Conservation (phyloP, 2,329 filamentous ascomycete genomes). For the Trichoderma sp. region DNA sequence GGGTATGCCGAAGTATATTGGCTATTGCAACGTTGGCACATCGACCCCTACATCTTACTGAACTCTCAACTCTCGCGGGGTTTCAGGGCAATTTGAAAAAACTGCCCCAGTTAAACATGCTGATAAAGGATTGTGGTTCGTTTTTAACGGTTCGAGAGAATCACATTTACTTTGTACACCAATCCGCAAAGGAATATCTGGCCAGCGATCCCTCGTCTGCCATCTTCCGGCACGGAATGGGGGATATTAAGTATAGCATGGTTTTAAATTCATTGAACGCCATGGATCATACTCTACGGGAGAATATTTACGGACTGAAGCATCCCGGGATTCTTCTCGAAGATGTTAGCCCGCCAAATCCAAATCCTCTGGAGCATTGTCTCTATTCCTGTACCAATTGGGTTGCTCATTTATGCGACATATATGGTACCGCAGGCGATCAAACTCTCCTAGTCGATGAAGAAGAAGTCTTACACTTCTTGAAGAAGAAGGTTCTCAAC, state of each 20-base stretch:
- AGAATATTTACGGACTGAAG: conserved; percentile 36
- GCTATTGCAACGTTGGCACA: neutral
- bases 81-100: neutral
- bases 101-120: neutral
- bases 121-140: conserved; percentile 34
- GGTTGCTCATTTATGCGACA: conserved; percentile 23
- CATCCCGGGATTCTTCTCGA: conserved; percentile 9
- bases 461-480: neutral
- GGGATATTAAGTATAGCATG: conserved; percentile 33
- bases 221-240: conserved; percentile 31
- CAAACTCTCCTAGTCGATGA: neutral
- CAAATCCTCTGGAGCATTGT: conserved; percentile 19
- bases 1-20: neutral
- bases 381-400: conserved; percentile 25
- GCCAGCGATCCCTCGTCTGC: conserved; percentile 24
- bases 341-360: conserved; percentile 15
- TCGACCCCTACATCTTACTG: neutral
- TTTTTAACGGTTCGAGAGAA: conserved; percentile 36
- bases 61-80: neutral
- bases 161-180: conserved; percentile 39
- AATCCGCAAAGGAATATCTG: conserved; percentile 45
- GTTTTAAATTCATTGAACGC: conserved; percentile 31
- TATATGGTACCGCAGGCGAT: accelerated
- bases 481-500: neutral
- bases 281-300: conserved; percentile 26